Percentiles rank a stretch among this genome's conserved stretches.
These are phyloP conservation scores for Gliomastix tumulicola DNA, from an alignment of 2,329 filamentous ascomycete species.

Conservation along the genomic window DNA sequence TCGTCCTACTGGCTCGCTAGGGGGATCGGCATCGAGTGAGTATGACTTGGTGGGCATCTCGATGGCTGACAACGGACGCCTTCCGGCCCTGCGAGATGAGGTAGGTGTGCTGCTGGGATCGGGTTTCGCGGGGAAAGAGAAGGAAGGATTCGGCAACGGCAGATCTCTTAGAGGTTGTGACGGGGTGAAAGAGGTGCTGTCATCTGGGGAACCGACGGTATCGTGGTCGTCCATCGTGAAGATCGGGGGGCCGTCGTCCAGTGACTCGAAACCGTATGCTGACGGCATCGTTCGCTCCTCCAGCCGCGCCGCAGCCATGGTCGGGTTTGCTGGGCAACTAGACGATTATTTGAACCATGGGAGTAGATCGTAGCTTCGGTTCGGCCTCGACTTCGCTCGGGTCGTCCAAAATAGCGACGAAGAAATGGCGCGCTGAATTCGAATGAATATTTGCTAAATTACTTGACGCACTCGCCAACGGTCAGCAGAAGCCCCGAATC, in stretches of 20 bases:
- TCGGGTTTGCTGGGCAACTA: constrained; percentile 34
- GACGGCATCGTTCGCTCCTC: constrained; percentile 35
- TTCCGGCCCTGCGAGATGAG: constrained; percentile 38
- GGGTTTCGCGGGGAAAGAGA: constrained; percentile 60
- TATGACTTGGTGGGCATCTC: constrained; percentile 30
- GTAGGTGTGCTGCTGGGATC: too few species aligned
- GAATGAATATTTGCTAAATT: too few species aligned
- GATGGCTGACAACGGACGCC: constrained; percentile 46
- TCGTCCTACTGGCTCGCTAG: constrained; percentile 14
- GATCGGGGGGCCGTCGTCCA: constrained; percentile 18
- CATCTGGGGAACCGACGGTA: too few species aligned
- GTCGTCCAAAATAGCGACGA: too few species aligned
- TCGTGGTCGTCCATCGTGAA: constrained; percentile 14
- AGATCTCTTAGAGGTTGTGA: too few species aligned
- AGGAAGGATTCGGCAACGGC: constrained; percentile 61
- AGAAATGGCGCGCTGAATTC: too few species aligned
- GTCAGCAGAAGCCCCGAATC: too few species aligned
- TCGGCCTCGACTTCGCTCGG: too few species aligned
- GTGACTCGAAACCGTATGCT: constrained; percentile 26
- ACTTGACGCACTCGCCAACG: too few species aligned
- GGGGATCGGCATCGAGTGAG: constrained; percentile 19
- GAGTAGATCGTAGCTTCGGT: constrained; percentile 11
- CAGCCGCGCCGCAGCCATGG: constrained; percentile 44
- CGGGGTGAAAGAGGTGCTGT: too few species aligned
- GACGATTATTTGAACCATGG: constrained; percentile 30